These are phyloP conservation scores for Nymphaea thermarum DNA, from an alignment of 164 flowering plant genomes.

Conservation along the genomic window DNA sequence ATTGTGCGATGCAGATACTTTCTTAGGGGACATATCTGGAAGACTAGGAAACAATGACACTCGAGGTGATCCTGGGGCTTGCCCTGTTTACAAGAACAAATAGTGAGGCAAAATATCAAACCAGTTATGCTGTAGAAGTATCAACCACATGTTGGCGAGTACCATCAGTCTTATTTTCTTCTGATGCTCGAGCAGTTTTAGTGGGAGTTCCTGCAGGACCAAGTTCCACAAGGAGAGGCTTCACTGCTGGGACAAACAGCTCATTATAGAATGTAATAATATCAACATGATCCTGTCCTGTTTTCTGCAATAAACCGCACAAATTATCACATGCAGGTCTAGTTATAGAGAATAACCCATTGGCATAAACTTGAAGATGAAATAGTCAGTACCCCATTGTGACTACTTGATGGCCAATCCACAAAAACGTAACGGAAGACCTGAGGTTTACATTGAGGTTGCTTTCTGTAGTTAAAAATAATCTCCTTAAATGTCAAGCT, in stretches of 20 bases:
- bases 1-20: slow-evolving; percentile 85
- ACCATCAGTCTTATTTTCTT: slow-evolving; percentile 46
- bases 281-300: slow-evolving; percentile 75
- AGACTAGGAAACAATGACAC: slow-evolving; percentile 71
- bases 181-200: slow-evolving; percentile 30
- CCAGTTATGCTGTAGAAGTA: not conserved
- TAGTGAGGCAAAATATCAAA: not conserved
- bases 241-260: slow-evolving; percentile 72
- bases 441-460: slow-evolving; percentile 88
- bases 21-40: slow-evolving; percentile 99
- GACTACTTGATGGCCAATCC: slow-evolving; percentile 54
- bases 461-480: slow-evolving; percentile 75
- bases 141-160: not conserved
- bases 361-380: not conserved
- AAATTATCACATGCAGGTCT: not conserved
- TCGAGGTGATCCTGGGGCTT: slow-evolving; percentile 72
- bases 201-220: slow-evolving; percentile 45
- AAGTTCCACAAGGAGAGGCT: slow-evolving; percentile 69
- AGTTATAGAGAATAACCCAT: not conserved
- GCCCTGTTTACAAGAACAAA: slow-evolving; percentile 30
- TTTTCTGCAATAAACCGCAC: slow-evolving; percentile 39
- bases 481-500: slow-evolving; percentile 77
- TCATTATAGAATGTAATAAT: slow-evolving; percentile 90
- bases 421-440: slow-evolving; percentile 84
- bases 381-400: slow-evolving; percentile 48